Evolutionary conservation across 2,329 filamentous ascomycete species (phyloP), one percentile per base, ranked within the genome.

Genomic region (Exserohilum rostratum): DNA sequence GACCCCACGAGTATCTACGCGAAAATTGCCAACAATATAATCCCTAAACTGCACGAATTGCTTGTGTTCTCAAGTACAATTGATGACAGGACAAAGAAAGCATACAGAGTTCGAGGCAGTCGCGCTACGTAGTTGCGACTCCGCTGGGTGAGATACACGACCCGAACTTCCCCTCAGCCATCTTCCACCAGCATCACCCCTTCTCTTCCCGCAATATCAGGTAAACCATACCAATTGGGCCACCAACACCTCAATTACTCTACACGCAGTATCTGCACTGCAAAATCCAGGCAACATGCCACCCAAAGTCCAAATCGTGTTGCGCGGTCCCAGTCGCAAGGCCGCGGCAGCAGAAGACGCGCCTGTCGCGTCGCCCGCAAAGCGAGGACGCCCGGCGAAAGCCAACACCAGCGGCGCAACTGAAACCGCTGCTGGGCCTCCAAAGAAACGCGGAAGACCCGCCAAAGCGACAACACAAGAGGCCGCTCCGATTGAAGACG

Each of bases 371-470:
- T 33, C 18, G 18, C 49, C 57, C 5, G 53, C 54, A 38, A 65
- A 61, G 53, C 61, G 62, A 49, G 61, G 60, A 45, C 64, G 64
- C 48, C 40, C 61, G n/a, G 46, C 64, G 3, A 64, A 56, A 46
- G 15, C 35, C 3, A 47, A 49, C 11, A 34, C 44, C 2, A 34
- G 43, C 7, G 50, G 47, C 1, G 34, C 44, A 7, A 46, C 39
- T 4, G 50, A 46, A 3, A 39, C 25, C 31, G 45, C 52, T 7
- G 25, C 43, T 11, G 60, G 57, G 27, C 30, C 53, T 7, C 63
- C 62, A 1, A 65, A 63, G 51, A 67, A 62, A 48, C 67, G 64
- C 43, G 65, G 66, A 10, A 61, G 65, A n/a, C 62, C 60, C 0
- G 46, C 61, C 3, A 67, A 63, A 53, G 50, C 46, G 27, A 42